These are phyloP conservation scores for Alternaria solani DNA, from an alignment of 2,329 filamentous ascomycete species.

Conservation along the genomic window DNA sequence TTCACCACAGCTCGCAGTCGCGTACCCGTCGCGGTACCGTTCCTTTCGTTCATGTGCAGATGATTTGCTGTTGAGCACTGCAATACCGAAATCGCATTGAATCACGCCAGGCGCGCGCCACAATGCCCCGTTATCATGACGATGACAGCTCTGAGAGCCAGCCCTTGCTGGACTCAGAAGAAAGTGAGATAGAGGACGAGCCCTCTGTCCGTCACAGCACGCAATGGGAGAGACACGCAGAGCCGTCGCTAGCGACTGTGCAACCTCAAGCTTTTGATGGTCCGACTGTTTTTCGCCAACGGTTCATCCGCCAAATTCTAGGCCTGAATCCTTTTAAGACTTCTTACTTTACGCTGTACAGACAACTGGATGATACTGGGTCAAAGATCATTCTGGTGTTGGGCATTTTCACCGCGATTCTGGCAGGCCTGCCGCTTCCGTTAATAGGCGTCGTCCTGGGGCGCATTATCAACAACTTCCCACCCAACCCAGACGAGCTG, in stretches of 20 bases:
- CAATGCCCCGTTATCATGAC: conserved; percentile 16
- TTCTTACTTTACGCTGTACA: conserved; percentile 60
- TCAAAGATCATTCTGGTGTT: conserved; percentile 48
- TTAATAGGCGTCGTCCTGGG: conserved; percentile 67
- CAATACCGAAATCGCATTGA: conserved; percentile 3
- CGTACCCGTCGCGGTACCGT: not conserved
- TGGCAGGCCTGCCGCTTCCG: conserved; percentile 66
- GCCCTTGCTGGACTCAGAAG: conserved; percentile 33
- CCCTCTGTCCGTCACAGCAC: conserved; percentile 31
- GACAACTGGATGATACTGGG: conserved; percentile 52
- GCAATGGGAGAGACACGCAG: conserved; percentile 45
- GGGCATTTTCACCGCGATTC: conserved; percentile 56
- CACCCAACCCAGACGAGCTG: conserved; percentile 56
- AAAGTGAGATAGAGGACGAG: conserved; percentile 22
- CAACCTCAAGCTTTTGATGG: conserved; percentile 45
- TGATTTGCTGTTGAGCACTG: conserved; percentile 13
- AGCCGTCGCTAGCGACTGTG: conserved; percentile 47
- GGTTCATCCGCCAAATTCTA: conserved; percentile 50
- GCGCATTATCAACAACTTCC: conserved; percentile 60
- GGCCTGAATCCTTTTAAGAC: conserved; percentile 56
- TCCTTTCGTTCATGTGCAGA: not conserved
- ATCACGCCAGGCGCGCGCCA: conserved; percentile 12
- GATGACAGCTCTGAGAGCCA: conserved; percentile 29
- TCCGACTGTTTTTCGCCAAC: conserved; percentile 41
- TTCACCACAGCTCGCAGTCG: conserved; percentile 8